A percentile compares a stretch with the other conserved stretches of the same genome.
These are phyloP conservation scores for Pyrenopolyporus hunteri DNA, from an alignment of 495 filamentous ascomycete species.

Conservation along the genomic window DNA sequence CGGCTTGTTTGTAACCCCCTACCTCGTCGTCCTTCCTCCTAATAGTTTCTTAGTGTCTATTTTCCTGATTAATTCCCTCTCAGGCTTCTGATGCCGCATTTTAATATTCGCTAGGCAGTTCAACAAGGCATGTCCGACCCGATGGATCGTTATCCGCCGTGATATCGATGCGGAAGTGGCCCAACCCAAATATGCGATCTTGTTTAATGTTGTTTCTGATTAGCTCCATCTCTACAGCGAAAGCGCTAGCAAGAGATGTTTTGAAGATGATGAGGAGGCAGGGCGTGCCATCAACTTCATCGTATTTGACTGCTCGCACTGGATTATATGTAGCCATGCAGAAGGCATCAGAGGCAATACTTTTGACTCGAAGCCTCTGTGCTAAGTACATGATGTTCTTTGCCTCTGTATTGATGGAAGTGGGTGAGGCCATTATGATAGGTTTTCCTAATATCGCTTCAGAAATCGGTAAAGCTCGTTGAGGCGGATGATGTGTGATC, in stretches of 20 bases:
- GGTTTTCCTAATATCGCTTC: too few species aligned
- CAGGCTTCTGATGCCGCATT: not conserved
- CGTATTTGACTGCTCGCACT: not conserved
- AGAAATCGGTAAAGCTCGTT: too few species aligned
- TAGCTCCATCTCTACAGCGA: not conserved
- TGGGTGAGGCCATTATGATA: not conserved
- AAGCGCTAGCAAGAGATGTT: not conserved
- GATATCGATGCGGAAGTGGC: constrained; percentile 1
- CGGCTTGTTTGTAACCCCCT: too few species aligned
- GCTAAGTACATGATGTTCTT: not conserved
- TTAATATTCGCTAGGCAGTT: not conserved
- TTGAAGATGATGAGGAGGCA: constrained; percentile 1
- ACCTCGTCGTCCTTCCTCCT: too few species aligned
- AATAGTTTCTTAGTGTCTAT: too few species aligned
- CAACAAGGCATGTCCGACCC: not conserved
- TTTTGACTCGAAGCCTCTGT: not conserved
- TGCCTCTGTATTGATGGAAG: not conserved
- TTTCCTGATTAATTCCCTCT: not conserved
- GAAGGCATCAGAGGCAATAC: not conserved
- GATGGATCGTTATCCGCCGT: not conserved
- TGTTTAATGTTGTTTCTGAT: not conserved
- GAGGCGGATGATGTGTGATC: too few species aligned
- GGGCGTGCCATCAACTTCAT: not conserved
- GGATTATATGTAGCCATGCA: not conserved
- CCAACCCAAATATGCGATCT: not conserved